Base-by-base conservation (phyloP, 495 filamentous ascomycete species). In the Podospora australis region DNA sequence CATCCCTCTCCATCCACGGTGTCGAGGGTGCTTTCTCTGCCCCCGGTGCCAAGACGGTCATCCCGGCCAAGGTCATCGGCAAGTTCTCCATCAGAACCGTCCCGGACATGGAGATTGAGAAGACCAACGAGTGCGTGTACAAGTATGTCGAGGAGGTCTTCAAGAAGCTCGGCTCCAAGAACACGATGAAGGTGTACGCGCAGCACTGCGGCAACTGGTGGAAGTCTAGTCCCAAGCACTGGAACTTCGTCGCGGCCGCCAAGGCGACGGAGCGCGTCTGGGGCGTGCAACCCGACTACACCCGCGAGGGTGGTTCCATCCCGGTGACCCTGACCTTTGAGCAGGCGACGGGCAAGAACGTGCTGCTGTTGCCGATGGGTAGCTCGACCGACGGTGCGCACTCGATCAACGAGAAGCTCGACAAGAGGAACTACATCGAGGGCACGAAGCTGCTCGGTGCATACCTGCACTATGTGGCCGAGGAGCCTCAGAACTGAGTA, bases 21-120 rank as follows among this genome's bases (percentile, higher is more conserved):
- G 63, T 99, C 58, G 92, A 99, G 68, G 92, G 92, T 21, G 92
- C 88, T 53, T 99, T 95, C 74, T 95, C 88, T 16, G 85, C 83
- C 4, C 81, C 88, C 8, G 92, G 92, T 14, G 94, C 90, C 13
- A 99, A 99, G 78, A 99, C 92, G 0, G 92, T 99, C 59, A 99
- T 99, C 49, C 92, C 92, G 0, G 91, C 92, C 50, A 96, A 95
- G 71, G 94, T 97, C 30, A 83, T 83, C 51, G 92, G 94, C 60
- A 99, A 99, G 70, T 99, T 99, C 73, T 94, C 87, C 20, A 95
- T 99, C 66, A 81, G 92, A 42, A 96, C 90, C 35, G 92, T 99
- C 21, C 92, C 92, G 22, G 81, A 99, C 71, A 99, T 99, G 94
- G 84, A 96, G 54, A 88, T 85, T 57, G 79, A 87, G 21, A 78